Base-by-base conservation (phyloP, 164 flowering plant species). In the Piper longum region DNA sequence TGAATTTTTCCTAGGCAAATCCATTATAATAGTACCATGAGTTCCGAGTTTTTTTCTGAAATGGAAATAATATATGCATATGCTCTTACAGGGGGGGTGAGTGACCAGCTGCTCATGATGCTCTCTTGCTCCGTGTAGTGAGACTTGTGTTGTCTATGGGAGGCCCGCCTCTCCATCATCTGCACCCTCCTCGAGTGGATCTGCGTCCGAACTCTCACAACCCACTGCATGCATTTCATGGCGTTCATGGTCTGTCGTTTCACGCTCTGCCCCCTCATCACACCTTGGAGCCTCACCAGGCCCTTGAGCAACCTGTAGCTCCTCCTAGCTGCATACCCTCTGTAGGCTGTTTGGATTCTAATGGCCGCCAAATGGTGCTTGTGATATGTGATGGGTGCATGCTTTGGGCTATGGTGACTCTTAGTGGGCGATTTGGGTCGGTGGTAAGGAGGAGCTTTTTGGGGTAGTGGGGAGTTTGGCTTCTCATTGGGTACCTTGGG, bases 271-370 rank as follows among this genome's bases (percentile, higher is more conserved):
- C 99, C 93, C 77, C 84, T 78, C 44, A 95, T 78, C 64, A 95
- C 89, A 60, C 82, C 85, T 73, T 91, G 99, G 69, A 95, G 96
- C 80, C 99, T 87, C 74, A 89, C 88, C 17, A 95, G 77, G 43
- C 99, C 99, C 76, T 75, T 85, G 51, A 86, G 70, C 63, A 95
- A 95, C 71, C 89, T 78, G 64, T 81, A 81, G 76, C 87, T 91
- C 78, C 88, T 85, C 75, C 99, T 87, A 19, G 91, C 96, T 89
- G 72, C 67, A 64, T 85, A 87, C 52, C 96, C 99, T 74, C 96
- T 86, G 59, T 76, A 95, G 59, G 81, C 89, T 61, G 96, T 71
- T 79, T 95, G 99, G 67, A 95, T 91, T 74, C 74, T 95, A 66
- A 80, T 85, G 43, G 98, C 99, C 54, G 90, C 82, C 64, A 66